phyloP scores from a whole-genome alignment of 2,329 filamentous ascomycete genomes.

The Colletotrichum plurivorum region DNA sequence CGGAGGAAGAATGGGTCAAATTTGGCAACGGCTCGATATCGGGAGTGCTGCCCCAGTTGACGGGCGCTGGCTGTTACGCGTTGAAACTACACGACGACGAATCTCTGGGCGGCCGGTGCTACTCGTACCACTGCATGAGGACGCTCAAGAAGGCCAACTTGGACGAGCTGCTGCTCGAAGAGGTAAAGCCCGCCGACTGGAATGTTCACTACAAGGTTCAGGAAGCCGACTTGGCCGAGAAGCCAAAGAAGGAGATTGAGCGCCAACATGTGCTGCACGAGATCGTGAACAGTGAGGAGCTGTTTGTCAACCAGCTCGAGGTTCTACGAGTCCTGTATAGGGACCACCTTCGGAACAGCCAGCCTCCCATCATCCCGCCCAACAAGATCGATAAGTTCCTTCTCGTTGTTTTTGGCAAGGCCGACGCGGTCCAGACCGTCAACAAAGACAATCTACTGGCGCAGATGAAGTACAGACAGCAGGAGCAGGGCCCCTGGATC shows the following conservation, averaged over 20 bases:
- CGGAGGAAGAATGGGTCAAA: constrained; percentile 98
- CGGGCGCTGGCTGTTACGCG: constrained; percentile 91
- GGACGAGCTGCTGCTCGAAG: constrained; percentile 78
- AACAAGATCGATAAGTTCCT: constrained; percentile 86
- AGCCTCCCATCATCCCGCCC: constrained; percentile 85
- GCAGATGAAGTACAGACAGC: constrained; percentile 95
- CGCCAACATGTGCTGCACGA: constrained; percentile 96
- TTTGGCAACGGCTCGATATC: constrained; percentile 85
- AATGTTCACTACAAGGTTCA: constrained; percentile 88
- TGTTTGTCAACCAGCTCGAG: constrained; percentile 90
- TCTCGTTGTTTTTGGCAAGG: constrained; percentile 88
- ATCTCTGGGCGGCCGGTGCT: constrained; percentile 80
- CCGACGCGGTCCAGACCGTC: constrained; percentile 88
- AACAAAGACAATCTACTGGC: constrained; percentile 94
- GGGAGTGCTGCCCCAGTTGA: constrained; percentile 94
- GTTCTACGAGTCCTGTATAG: constrained; percentile 89
- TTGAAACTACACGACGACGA: constrained; percentile 82
- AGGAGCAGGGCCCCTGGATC: constrained; percentile 96
- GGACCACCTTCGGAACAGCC: constrained; percentile 79
- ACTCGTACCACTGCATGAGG: constrained; percentile 92
- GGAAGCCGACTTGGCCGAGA: constrained; percentile 79
- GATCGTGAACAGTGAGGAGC: constrained; percentile 93
- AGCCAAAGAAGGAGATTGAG: constrained; percentile 88
- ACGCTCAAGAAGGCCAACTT: constrained; percentile 96
- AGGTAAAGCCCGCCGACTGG: constrained; percentile 86